Base-by-base conservation (phyloP, 2,329 filamentous ascomycete species). In the Cercospora janseana region DNA sequence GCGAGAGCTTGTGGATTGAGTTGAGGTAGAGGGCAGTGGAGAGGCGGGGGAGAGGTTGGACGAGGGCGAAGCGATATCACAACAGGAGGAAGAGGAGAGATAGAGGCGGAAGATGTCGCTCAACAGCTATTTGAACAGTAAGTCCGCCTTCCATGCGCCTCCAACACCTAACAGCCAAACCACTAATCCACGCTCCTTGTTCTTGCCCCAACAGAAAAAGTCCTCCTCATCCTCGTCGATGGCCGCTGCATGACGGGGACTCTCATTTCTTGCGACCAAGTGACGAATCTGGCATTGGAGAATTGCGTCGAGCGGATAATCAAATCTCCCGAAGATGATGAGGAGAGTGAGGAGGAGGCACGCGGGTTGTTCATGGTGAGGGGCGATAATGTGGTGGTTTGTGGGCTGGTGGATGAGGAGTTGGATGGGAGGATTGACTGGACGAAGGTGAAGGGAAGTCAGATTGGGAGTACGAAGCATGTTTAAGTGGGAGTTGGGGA, bases 341-440 rank as follows among this genome's bases (percentile, higher is more conserved):
- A 95, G 61, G 81, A 85, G 0, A 94, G 87, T 34, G 81, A 84
- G 51, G 83, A 93, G 66, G 84, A 93, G 13, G 83, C 86, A 4
- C 82, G 96, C 55, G 93, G 93, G 1, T 73, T 97, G 4, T 97
- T 96, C 69, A 79, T 98, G 51, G 87, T 98, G 50, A 81, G 93
- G 53, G 93, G 93, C 45, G 93, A 98, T 69, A 96, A 94, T 65
- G 92, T 98, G 40, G 91, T 90, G 55, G 79, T 94, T 12, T 87
- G 93, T 51, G 93, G 93, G 2, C 75, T 94, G 50, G 85, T 98
- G 24, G 90, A 98, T 69, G 91, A 95, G 70, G 80, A 87, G 61
- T 75, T 97, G 52, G 93, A 98, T 72, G 80, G 78, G 29, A 90
- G 86, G 62, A 97, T 98, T 66, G 85, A 96, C 72, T 98, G 93